Evolutionary conservation across 371 early-diverging fungal genomes (phyloP), one percentile per base, ranked within the genome.

Genomic region (Mucor irregularis): DNA sequence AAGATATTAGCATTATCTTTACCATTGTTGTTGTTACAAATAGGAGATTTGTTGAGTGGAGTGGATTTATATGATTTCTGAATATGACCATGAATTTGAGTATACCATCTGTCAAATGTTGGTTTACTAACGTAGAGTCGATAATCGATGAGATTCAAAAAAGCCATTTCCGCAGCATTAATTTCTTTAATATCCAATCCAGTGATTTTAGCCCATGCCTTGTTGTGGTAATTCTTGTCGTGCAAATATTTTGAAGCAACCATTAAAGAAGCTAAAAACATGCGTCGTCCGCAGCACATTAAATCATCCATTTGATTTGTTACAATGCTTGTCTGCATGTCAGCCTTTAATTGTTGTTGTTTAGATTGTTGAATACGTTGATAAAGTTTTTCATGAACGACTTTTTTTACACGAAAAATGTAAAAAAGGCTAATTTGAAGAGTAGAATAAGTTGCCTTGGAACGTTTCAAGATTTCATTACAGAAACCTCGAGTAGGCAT

Each of bases 151-250:
- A 87, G 67, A 38, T 82, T 69, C 26, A 90, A 54, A 64, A 90
- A 90, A 16, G 80, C 86, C 55, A 84, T 69, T 74, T 90, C 90
- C 60, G 89, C 83, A 33, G 82, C 81, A 70, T 85, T 85, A 66
- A 92, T 84, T 73, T 92, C 87, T 13, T 72, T 49, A 14, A 88
- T 70, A 21, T 83, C 75, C n/a, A 90, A 78, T 34, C 84, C 81
- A 25, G 91, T 84, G 25, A 89, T 81, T 67, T 83, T 80, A 53
- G 83, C 71, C 90, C 90, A 90, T 11, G 87, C 85, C 43, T 74
- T 78, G 85, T 88, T 89, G 39, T 84, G 79, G 56, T 86, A 87
- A 53, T 89, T 82, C 57, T 83, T 82, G 62, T 90, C 90, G 45
- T 80, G 80, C 39, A 88, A 75, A 53, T 87, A 90, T 59, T 90